Conservation (phyloP, 306 rosid genomes). For the Biancaea sappan region DNA sequence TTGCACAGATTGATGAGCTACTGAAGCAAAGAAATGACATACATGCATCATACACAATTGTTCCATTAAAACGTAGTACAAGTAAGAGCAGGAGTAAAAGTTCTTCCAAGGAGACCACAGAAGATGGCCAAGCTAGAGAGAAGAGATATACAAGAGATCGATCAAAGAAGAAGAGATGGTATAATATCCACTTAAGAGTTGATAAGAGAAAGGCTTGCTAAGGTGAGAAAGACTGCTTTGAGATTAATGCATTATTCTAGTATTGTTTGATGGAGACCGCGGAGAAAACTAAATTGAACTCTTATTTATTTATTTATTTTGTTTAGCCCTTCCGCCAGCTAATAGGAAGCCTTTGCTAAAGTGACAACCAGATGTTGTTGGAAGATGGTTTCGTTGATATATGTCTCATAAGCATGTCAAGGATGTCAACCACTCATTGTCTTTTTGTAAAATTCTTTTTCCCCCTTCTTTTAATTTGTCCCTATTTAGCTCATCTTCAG, state of each 20-base stretch:
- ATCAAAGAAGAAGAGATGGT: slow-evolving; percentile 91
- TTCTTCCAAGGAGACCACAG: slow-evolving; percentile 68
- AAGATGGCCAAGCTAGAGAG: slow-evolving; percentile 72
- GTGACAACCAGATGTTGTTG: slow-evolving; percentile 33
- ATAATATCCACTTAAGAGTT: slow-evolving; percentile 79
- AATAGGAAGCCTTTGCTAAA: slow-evolving; percentile 39
- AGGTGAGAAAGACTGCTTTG: slow-evolving; percentile 48
- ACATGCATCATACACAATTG: slow-evolving; percentile 74
- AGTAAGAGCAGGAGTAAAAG: slow-evolving; percentile 71
- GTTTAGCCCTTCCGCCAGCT: slow-evolving; percentile 42
- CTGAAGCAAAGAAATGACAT: slow-evolving; percentile 90
- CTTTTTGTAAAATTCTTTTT: slow-evolving; percentile 64
- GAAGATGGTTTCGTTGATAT: slow-evolving; percentile 30
- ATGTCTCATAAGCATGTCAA: slow-evolving; percentile 46
- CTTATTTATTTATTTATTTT: slow-evolving; percentile 39
- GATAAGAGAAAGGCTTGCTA: slow-evolving; percentile 94
- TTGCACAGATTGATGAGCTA: slow-evolving; percentile 82
- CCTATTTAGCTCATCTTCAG: slow-evolving; percentile 34
- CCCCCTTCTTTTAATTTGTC: slow-evolving; percentile 34
- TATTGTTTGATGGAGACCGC: slow-evolving; percentile 19
- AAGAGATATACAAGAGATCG: slow-evolving; percentile 73
- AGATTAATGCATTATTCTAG: slow-evolving; percentile 13
- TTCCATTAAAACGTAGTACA: slow-evolving; percentile 75
- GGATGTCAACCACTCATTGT: slow-evolving; percentile 56
- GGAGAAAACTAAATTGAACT: slow-evolving; percentile 32